Evolutionary conservation across 176 grass and related monocot species (phyloP), one percentile per base, ranked within the genome.

Genomic region (Phoenix roebelenii): DNA sequence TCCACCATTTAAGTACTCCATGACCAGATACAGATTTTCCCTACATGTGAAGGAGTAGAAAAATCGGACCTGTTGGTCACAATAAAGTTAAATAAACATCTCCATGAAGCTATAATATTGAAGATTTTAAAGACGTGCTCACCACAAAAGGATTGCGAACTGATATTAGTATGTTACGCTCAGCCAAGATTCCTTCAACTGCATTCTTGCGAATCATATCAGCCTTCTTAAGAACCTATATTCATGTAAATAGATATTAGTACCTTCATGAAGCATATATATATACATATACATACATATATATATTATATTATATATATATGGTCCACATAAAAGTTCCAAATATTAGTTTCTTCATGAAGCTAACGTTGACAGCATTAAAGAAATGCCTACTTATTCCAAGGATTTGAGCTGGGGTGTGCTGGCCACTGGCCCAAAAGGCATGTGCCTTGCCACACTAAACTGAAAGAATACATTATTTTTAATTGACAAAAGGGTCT

Each of bases 21-120:
- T 98, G 67, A 98, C 87, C 44, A 98, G 81, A 73, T 92, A 98
- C 44, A 98, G 84, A 79, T 98, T 89, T 70, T 98, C 93, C 88
- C 84, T 98, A 78, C 87, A 98, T 18, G 87, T 98, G 67, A 92
- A 98, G 66, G 93, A 98, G 79, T 98, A 98, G 93, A 88, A 98
- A 61, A 92, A 98, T 7, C 84, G 68, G 22, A 92, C 89, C 84
- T 94, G 81, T 71, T 54, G 35, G 73, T 72, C 63, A 80, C 64
- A 77, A 84, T 66, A 52, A 14, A 77, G 53, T 69, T 74, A 54
- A 66, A 73, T 7, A 18, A 0, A 64, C 24, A 67, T 59, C 19
- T 58, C 17, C 12, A 59, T 59, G 56, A 55, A 67, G 35, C 44
- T 25, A 44, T 32, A 59, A 57, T 49, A 17, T 19, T 54, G 16